phyloP scores from a whole-genome alignment of 805 yeast species.

The Kazachstania taianensis region DNA sequence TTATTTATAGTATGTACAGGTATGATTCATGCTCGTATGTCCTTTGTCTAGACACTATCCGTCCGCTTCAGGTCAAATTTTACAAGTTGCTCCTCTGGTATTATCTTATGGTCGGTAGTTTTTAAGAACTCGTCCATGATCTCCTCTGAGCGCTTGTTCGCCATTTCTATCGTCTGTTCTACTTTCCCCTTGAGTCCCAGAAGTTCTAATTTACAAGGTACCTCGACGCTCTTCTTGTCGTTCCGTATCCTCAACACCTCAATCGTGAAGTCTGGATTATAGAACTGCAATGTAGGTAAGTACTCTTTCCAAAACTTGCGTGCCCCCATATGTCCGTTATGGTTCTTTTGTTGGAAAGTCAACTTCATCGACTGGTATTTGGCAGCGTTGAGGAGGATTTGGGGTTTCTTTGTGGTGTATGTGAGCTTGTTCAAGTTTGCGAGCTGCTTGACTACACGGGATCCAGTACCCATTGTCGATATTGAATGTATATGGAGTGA shows the following conservation, averaged over 20 bases:
- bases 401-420: slow-evolving; percentile 22
- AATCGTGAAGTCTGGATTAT: slow-evolving; percentile 64
- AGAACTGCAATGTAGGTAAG: slow-evolving; percentile 70
- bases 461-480: too few relatives aligned
- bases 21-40: too few relatives aligned
- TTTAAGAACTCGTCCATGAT: slow-evolving; percentile 50
- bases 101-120: slow-evolving; percentile 40
- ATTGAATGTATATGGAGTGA: too few relatives aligned
- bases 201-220: slow-evolving; percentile 22
- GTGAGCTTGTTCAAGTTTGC: slow-evolving; percentile 21
- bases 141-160: slow-evolving; percentile 36
- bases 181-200: slow-evolving; percentile 14
- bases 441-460: slow-evolving; percentile 21
- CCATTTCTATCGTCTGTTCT: slow-evolving; percentile 41
- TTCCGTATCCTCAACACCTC: slow-evolving; percentile 46
- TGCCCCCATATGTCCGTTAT: slow-evolving; percentile 55
- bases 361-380: slow-evolving; percentile 36
- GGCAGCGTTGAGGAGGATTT: slow-evolving; percentile 17
- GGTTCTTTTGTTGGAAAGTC: slow-evolving; percentile 38
- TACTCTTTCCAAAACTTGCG: slow-evolving; percentile 65
- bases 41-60: too few relatives aligned
- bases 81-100: slow-evolving; percentile 37
- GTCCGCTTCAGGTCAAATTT: slow-evolving; percentile 5
- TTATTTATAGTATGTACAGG: too few relatives aligned
- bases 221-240: slow-evolving; percentile 15